These are phyloP conservation scores for Blumeria graminis DNA, from an alignment of 2,329 filamentous ascomycete genomes.

Conservation along the genomic window DNA sequence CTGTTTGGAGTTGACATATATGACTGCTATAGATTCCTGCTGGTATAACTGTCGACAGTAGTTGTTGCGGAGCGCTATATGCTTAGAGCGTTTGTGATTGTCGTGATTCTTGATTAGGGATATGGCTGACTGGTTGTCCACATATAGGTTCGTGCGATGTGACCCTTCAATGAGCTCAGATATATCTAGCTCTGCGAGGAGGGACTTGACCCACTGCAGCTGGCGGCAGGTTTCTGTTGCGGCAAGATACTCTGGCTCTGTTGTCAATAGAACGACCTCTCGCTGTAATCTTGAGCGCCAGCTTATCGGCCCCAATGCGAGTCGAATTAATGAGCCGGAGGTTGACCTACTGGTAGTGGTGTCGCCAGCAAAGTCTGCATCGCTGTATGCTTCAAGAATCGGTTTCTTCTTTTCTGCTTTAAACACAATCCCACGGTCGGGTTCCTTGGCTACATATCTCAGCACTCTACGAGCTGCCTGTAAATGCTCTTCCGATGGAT, in stretches of 20 bases:
- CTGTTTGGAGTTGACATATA: no score
- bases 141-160: not conserved
- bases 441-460: not conserved
- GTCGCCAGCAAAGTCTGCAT: not conserved
- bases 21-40: no score
- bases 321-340: not conserved
- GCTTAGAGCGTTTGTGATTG: no score
- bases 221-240: not conserved
- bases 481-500: not conserved
- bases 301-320: not conserved
- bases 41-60: no score
- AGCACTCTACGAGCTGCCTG: not conserved
- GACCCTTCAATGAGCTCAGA: not conserved
- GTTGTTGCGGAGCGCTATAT: no score
- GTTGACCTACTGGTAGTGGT: not conserved
- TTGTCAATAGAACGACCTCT: not conserved
- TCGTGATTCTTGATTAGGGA: not conserved
- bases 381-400: not conserved
- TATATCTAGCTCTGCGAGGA: not conserved
- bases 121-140: not conserved
- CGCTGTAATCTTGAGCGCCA: not conserved
- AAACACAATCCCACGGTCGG: not conserved
- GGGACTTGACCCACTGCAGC: not conserved
- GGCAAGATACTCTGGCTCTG: not conserved
- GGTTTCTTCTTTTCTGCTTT: not conserved